Conservation (phyloP, 768 basidiomycete species). For the Kwoniella sp. region DNA sequence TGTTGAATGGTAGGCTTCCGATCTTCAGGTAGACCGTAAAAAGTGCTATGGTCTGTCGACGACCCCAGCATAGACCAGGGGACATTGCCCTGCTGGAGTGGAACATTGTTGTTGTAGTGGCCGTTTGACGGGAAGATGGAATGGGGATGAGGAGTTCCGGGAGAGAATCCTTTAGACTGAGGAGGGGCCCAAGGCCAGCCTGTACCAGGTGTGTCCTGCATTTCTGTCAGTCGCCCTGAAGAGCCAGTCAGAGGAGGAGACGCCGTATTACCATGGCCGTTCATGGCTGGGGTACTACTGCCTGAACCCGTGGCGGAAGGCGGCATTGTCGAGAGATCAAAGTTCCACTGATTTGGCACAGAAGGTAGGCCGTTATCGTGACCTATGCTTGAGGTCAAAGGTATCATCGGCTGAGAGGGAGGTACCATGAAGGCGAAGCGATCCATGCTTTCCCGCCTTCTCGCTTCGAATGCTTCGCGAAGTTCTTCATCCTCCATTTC, state of each 20-base stretch:
- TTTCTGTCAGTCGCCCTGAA: neutral
- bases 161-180: neutral
- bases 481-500: conserved; percentile 36
- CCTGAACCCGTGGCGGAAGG: neutral
- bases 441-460: neutral
- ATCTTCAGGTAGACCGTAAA: neutral
- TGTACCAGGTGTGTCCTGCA: neutral
- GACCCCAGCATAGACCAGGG: conserved; percentile 24
- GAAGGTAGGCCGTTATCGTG: conserved; percentile 13
- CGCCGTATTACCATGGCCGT: neutral
- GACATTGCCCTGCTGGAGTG: neutral
- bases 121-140: neutral
- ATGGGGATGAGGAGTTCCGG: neutral
- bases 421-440: conserved; percentile 4
- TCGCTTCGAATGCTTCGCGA: conserved; percentile 15
- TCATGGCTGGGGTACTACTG: neutral
- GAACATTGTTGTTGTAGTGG: neutral
- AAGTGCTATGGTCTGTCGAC: conserved; percentile 9
- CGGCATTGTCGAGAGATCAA: neutral
- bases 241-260: neutral
- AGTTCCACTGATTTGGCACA: neutral
- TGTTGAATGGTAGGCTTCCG: neutral
- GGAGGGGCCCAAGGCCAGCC: conserved; percentile 19
- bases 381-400: neutral
- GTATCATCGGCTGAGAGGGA: too few relatives aligned